Percentiles rank a stretch among this genome's conserved stretches.
These are phyloP conservation scores for Hylodesmum podocarpum DNA, from an alignment of 306 rosid genomes.

Conservation along the genomic window DNA sequence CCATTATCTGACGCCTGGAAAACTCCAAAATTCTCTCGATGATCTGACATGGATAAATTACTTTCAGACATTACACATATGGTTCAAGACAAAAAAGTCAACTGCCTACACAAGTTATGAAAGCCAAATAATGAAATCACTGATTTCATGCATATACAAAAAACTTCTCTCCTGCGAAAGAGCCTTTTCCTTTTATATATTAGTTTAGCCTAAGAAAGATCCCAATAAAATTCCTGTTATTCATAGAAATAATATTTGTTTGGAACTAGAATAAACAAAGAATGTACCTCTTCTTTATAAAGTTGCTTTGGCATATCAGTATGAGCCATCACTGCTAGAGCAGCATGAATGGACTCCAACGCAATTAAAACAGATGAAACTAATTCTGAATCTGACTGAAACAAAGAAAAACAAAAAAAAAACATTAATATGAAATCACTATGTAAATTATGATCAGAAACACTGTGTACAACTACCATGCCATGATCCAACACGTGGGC, in stretches of 20 bases:
- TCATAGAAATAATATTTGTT: background rate
- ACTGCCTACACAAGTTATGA: slow-evolving; percentile 9
- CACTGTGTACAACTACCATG: background rate
- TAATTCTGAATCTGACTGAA: slow-evolving; percentile 82
- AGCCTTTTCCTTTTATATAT: background rate
- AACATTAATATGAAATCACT: background rate
- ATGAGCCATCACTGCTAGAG: slow-evolving; percentile 83
- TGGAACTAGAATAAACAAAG: slow-evolving; percentile 8
- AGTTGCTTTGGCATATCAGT: slow-evolving; percentile 91
- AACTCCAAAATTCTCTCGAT: slow-evolving; percentile 97
- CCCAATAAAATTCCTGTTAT: background rate
- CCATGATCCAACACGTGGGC: background rate
- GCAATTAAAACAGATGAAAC: slow-evolving; percentile 75
- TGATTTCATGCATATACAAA: background rate
- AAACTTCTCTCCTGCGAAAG: slow-evolving; percentile 15
- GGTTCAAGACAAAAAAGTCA: background rate
- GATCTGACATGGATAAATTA: slow-evolving; percentile 49
- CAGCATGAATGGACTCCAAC: slow-evolving; percentile 95
- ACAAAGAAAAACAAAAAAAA: slow-evolving; percentile 25
- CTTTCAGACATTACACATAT: slow-evolving; percentile 20
- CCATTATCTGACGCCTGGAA: slow-evolving; percentile 87
- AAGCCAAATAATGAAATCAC: slow-evolving; percentile 15
- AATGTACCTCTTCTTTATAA: slow-evolving; percentile 87
- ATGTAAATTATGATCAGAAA: background rate
- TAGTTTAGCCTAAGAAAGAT: background rate